Conservation (phyloP, 106 monocot species). For the Amphibolis antarctica region DNA sequence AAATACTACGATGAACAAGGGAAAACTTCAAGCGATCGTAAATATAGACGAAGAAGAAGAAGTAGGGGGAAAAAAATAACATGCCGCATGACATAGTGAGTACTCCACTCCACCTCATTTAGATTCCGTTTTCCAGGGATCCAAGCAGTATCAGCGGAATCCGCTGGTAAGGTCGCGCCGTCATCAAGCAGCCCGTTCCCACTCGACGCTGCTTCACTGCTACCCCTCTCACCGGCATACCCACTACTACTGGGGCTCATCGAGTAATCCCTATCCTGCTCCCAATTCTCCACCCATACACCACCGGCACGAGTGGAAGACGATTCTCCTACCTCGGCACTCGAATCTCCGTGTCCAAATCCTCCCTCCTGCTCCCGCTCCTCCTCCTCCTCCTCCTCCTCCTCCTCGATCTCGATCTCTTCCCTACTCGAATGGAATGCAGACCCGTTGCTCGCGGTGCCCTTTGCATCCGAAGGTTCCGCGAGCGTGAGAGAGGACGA, state of each 20-base stretch:
- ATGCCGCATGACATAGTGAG: not conserved
- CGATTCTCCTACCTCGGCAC: constrained; percentile 1
- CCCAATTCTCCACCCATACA: constrained; percentile 23
- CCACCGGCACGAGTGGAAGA: constrained; percentile 17
- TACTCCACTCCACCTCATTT: constrained; percentile 42
- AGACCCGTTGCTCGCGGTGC: constrained; percentile 33
- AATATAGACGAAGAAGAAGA: too few species aligned
- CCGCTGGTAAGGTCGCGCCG: constrained; percentile 10
- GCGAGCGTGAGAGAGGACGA: constrained; percentile 20
- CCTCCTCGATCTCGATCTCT: constrained; percentile 32
- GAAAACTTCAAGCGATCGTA: too few species aligned
- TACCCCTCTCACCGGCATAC: constrained; percentile 83
- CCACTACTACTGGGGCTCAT: constrained; percentile 84
- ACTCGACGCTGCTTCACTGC: constrained; percentile 52
- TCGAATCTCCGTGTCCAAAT: not conserved
- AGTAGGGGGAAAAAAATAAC: too few species aligned
- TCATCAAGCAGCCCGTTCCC: constrained; percentile 40
- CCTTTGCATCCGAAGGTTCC: constrained; percentile 5
- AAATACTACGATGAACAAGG: too few species aligned
- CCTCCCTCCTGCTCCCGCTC: constrained; percentile 6
- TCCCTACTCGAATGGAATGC: not conserved
- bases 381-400: constrained; percentile 10
- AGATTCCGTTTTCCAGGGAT: constrained; percentile 32
- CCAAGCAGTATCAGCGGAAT: constrained; percentile 23
- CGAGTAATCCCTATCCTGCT: constrained; percentile 27